Base-by-base conservation (phyloP, 129 eudicot genomes). In the Dittrichia graveolens region DNA sequence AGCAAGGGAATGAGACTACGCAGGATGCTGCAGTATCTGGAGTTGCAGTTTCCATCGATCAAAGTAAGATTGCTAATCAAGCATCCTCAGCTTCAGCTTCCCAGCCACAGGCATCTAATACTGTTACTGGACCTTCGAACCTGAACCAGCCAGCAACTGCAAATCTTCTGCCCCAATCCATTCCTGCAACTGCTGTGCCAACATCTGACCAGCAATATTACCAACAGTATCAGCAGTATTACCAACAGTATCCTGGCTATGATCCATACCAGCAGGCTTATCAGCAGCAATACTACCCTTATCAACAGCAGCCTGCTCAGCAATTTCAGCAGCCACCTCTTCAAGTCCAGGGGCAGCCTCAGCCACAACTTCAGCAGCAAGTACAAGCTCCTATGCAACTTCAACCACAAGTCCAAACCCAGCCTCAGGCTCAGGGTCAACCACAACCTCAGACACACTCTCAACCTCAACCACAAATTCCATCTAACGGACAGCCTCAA, bases 261-360 rank as follows among this genome's bases (percentile, higher is more conserved):
- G 92, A 94, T 61, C 89, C 95, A 50, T 90, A 86, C 65, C 97
- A 92, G 74, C 97, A 92, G 71, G 40, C 80, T 49, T 86, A 83
- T 78, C 98, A 87, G 63, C 90, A 85, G 53, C 95, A 87, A 57
- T 94, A 94, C 67, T 89, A 85, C 72, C 87, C 87, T 6, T 75
- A 84, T 79, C 97, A 84, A 58, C 92, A 84, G 24, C 89, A 75
- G 72, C 77, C 86, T 4, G 61, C 78, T 42, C 95, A 86, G 79
- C 96, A 77, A 65, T 61, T 69, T 55, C 91, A 79, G 74, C 94
- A 85, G 42, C 86, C 78, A 7, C 83, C 83, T 37, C 67, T 67
- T 6, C 85, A 64, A 19, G 58, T 65, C 8, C 85, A 75, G 52
- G 82, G 79, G 31, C 85, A 65, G 72, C 44, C 74, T 42, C 87